Evolutionary conservation across 2,329 filamentous ascomycete genomes (phyloP).

Genomic region (Nemania serpens): DNA sequence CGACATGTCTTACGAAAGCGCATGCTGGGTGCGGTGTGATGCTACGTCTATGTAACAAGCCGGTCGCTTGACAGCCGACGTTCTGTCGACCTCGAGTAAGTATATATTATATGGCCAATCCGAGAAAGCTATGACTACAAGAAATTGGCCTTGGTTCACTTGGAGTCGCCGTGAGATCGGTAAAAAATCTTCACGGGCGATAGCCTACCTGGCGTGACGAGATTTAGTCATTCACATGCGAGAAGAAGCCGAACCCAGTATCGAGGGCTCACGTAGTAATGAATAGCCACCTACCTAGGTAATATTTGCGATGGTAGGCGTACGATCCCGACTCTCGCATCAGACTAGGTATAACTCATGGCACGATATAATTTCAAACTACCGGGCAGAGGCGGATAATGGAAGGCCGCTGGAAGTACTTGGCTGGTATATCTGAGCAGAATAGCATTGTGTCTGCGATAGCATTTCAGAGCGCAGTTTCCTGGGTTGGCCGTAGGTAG

Average conservation of each 20-base stretch:
- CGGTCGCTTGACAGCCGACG: conserved; percentile 27
- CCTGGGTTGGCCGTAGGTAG: no score
- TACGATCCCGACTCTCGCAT: background rate
- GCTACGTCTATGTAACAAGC: conserved; percentile 32
- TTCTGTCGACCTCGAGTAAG: conserved; percentile 9
- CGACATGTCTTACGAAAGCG: background rate
- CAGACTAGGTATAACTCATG: background rate
- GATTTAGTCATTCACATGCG: background rate
- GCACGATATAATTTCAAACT: no score
- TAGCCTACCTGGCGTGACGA: background rate
- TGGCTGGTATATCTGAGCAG: background rate
- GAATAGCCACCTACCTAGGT: no score
- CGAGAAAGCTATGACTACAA: conserved; percentile 5
- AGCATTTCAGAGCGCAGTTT: no score
- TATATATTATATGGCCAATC: conserved; percentile 5
- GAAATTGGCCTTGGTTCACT: background rate
- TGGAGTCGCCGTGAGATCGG: conserved; percentile 9
- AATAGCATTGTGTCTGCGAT: no score
- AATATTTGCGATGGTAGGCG: no score
- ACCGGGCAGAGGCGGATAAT: background rate
- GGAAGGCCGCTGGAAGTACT: background rate
- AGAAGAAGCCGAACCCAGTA: background rate
- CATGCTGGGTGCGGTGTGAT: conserved; percentile 21
- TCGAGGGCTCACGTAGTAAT: background rate
- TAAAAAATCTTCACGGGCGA: conserved; percentile 15